Evolutionary conservation across 768 basidiomycete species (phyloP), one percentile per base, ranked within the genome.

Genomic region (Lepiota subincarnata): DNA sequence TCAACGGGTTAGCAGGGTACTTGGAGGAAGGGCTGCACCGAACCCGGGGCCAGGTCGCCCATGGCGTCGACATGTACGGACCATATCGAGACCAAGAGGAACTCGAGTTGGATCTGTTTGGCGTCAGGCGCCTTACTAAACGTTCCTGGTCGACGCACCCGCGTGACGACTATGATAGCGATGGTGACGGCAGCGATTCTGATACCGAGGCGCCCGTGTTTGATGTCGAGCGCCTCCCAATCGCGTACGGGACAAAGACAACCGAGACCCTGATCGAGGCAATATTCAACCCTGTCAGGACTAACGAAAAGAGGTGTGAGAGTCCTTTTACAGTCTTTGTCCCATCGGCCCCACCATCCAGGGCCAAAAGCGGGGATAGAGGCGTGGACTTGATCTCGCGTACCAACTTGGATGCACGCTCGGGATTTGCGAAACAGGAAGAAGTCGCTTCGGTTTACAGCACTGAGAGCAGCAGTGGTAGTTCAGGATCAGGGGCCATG

Each of bases 191-290:
- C 28, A 35, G 34, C 20, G 45, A 36, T 4, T n/a, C 19, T 19
- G 34, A 47, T 11, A 46, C 8, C 13, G 19, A 20, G 14, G 14
- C 48, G 20, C 44, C 59, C 3, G 59, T 66, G 1, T 76, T 77
- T 56, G 70, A 73, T 57, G 64, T 73, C 5, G 63, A 67, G n/a
- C 63, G 68, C 28, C 73, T 87, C 6, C 82, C 82, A 1, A 63
- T 69, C 14, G 77, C 80, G 3, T 75, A 78, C 56, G 83, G 85
- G 0, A 77, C 83, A 1, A 78, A 79, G 47, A 80, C 82, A 12
- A 90, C 88, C 0, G 87, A 88, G 63, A 73, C 74, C 35, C 74
- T 92, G 38, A 90, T 91, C 62, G 89, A 92, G 51, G 82, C 86
- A 4, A 65, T 92, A 20, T 92, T 92, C 64, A 92, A 92, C 60